A percentile compares a stretch with the other conserved stretches of the same genome.
These are phyloP conservation scores for Ganoderma lingzhi DNA, from an alignment of 1,284 basidiomycete species.

Conservation along the genomic window DNA sequence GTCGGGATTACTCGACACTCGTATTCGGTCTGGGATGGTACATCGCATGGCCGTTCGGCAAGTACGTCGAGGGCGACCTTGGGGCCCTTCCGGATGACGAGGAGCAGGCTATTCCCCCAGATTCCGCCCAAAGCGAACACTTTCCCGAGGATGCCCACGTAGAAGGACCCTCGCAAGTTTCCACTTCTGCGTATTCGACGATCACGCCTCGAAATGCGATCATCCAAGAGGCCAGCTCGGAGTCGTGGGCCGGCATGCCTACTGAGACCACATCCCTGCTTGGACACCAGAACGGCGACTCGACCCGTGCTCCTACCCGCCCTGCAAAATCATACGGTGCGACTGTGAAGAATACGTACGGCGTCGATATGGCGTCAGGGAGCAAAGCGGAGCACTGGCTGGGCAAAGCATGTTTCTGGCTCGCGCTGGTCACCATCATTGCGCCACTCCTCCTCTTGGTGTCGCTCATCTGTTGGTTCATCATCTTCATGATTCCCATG, in stretches of 20 bases:
- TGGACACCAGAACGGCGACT: constrained; percentile 25
- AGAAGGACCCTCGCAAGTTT: constrained; percentile 7
- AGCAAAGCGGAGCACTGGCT: constrained; percentile 56
- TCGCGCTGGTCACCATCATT: constrained; percentile 77
- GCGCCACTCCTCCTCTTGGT: constrained; percentile 90
- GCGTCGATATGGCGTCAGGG: constrained; percentile 44
- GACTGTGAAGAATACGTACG: constrained; percentile 47
- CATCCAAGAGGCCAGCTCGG: constrained; percentile 39
- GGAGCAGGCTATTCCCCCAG: constrained; percentile 44
- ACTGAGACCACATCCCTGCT: constrained; percentile 49
- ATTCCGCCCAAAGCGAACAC: constrained; percentile 21
- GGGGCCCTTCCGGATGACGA: constrained; percentile 54
- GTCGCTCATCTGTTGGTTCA: constrained; percentile 91
- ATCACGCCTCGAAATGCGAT: constrained; percentile 40
- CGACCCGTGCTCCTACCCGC: constrained; percentile 37
- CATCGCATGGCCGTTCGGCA: constrained; percentile 97
- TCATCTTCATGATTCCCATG: constrained; percentile 97
- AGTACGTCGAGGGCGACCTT: constrained; percentile 93
- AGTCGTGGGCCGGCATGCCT: constrained; percentile 42
- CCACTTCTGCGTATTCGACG: constrained; percentile 38
- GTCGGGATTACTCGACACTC: constrained; percentile 86
- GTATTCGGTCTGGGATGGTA: constrained; percentile 96
- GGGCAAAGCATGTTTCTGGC: constrained; percentile 85
- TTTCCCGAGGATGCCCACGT: constrained; percentile 19
- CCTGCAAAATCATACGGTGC: constrained; percentile 76